Conservation (phyloP, 805 yeast species). For the Kluyveromyces nonfermentans region DNA sequence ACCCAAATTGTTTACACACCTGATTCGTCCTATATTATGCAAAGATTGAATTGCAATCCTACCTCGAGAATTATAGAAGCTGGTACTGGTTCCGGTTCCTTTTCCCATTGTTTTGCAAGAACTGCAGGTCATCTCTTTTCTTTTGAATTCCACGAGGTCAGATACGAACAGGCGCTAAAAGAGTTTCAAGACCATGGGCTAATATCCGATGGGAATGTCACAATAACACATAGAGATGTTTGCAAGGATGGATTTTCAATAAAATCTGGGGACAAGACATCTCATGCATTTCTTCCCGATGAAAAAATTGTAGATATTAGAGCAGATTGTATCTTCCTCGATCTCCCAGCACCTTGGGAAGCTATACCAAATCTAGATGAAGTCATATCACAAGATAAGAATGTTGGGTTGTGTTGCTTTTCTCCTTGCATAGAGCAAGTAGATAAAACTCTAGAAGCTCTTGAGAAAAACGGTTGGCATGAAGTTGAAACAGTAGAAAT, state of each 20-base stretch:
- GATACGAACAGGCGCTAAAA: slow-evolving; percentile 65
- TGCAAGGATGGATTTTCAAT: slow-evolving; percentile 77
- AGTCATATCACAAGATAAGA: slow-evolving; percentile 45
- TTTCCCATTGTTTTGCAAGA: slow-evolving; percentile 87
- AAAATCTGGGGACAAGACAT: slow-evolving; percentile 22
- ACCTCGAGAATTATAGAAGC: slow-evolving; percentile 86
- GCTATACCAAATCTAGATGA: slow-evolving; percentile 68
- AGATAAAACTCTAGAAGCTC: slow-evolving; percentile 67
- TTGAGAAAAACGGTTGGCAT: slow-evolving; percentile 73
- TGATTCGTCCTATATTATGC: slow-evolving; percentile 85
- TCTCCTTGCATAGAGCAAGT: slow-evolving; percentile 98
- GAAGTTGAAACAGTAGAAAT: slow-evolving; percentile 88
- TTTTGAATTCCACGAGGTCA: slow-evolving; percentile 82
- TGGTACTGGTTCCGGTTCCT: slow-evolving; percentile 96
- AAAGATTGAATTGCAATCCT: slow-evolving; percentile 62
- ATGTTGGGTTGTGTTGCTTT: slow-evolving; percentile 81
- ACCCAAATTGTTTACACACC: slow-evolving; percentile 97
- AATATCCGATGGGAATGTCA: slow-evolving; percentile 35
- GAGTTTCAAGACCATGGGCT: slow-evolving; percentile 75
- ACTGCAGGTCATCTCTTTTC: slow-evolving; percentile 74
- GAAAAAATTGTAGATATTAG: slow-evolving; percentile 25
- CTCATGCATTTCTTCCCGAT: slow-evolving; percentile 18
- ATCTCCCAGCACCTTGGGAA: slow-evolving; percentile 94
- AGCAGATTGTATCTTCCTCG: slow-evolving; percentile 76
- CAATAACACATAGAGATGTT: slow-evolving; percentile 83